Percentiles rank a stretch among this genome's conserved stretches.
These are phyloP conservation scores for Claviceps humidiphila DNA, from an alignment of 2,329 filamentous ascomycete genomes.

Conservation along the genomic window DNA sequence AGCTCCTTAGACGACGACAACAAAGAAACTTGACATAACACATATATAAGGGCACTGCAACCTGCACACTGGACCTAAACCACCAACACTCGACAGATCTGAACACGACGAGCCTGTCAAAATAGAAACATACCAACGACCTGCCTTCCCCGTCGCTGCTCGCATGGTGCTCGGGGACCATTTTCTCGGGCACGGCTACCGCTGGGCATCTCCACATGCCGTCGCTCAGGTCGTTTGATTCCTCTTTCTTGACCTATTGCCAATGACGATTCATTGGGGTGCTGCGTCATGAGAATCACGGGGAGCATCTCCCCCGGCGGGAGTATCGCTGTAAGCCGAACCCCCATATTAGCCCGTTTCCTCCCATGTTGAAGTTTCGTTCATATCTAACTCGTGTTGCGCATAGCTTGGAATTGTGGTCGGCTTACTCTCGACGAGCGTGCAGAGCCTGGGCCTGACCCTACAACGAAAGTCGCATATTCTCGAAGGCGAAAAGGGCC, in stretches of 20 bases:
- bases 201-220: slow-evolving; percentile 2
- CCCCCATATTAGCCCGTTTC: neutral
- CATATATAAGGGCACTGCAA: no score
- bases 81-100: neutral
- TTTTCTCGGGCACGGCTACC: neutral
- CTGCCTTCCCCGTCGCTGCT: neutral
- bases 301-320: slow-evolving; percentile 66
- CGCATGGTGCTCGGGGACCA: neutral
- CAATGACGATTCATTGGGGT: slow-evolving; percentile 32
- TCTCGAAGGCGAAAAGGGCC: slow-evolving; percentile 85
- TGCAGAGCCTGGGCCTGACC: slow-evolving; percentile 89
- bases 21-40: no score
- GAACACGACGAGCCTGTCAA: neutral
- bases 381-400: no score
- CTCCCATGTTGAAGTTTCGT: no score
- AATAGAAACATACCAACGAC: neutral
- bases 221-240: neutral
- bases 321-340: slow-evolving; percentile 55
- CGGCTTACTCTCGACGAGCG: slow-evolving; percentile 81
- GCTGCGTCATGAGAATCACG: slow-evolving; percentile 53
- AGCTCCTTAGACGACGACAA: neutral
- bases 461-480: slow-evolving; percentile 97
- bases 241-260: slow-evolving; percentile 11
- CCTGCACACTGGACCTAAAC: no score
- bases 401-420: slow-evolving; percentile 78